Base-by-base conservation (phyloP, 805 yeast species). In the Grigorovia yakushimaensis region DNA sequence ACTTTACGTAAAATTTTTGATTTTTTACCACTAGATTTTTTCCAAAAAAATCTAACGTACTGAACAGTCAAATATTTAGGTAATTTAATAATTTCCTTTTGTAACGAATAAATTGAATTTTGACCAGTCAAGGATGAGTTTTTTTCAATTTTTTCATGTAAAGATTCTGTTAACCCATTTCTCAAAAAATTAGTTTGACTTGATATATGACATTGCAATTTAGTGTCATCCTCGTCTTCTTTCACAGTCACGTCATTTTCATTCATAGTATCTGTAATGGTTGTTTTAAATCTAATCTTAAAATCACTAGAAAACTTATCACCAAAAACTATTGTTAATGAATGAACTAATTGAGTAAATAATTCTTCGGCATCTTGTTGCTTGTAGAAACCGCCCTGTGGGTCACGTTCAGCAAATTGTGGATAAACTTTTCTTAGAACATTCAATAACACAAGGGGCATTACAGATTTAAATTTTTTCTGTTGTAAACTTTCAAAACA, bases 281-380 rank as follows among this genome's bases (percentile, higher is more conserved):
- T 68, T 5, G 81, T 75, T 55, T 76, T 81, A 59, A 85, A 84
- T 38, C 73, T 72, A 42, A 94, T 71, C 42, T 77, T 78, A 62
- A 89, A 84, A 51, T 73, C 74, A 45, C 78, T 78, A 37, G 79
- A 64, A 45, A 74, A 69, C 18, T 64, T 66, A 19, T 77, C 73
- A 22, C 77, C 75, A 49, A 64, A 57, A 11, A 72, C 74, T 20
- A 65, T 58, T 36, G 74, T 64, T 50, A 87, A 64, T 30, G 73
- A 67, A 35, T 71, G 68, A 52, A 89, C 67, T 44, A 93, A 74
- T 63, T 84, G 91, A 7, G 96, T 82, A 68, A 80, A 88, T 17
- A 91, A 84, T 64, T 93, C 99, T 69, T 93, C 99, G 0, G 98
- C 98, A 70, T 93, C 99, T 68, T 93, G 99, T 69, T 93, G 98